Conservation (phyloP, 495 filamentous ascomycete genomes). For the Aspergillus conjunctus region DNA sequence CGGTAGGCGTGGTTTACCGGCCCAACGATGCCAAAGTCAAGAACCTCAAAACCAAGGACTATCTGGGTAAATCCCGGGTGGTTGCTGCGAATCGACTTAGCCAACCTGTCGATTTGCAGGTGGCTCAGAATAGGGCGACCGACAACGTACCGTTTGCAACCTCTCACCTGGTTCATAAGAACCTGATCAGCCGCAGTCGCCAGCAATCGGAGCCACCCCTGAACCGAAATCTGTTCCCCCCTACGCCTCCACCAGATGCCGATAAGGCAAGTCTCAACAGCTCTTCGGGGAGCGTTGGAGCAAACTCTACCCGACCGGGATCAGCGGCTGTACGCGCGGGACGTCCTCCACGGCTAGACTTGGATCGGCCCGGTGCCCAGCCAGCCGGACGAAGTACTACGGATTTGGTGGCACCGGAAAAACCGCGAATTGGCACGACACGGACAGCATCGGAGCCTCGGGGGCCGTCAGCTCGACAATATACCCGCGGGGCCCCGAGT, state of each 20-base stretch:
- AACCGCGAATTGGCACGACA: slow-evolving; percentile 53
- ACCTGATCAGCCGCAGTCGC: slow-evolving; percentile 68
- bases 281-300: slow-evolving; percentile 25
- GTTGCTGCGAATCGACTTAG: slow-evolving; percentile 84
- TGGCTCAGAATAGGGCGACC: neutral
- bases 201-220: slow-evolving; percentile 87
- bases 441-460: slow-evolving; percentile 59
- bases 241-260: slow-evolving; percentile 90
- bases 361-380: slow-evolving; percentile 38
- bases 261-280: slow-evolving; percentile 49
- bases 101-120: slow-evolving; percentile 10
- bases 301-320: slow-evolving; percentile 30
- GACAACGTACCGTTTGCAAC: slow-evolving; percentile 74
- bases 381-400: slow-evolving; percentile 30
- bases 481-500: neutral
- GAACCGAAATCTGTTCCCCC: slow-evolving; percentile 87
- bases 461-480: slow-evolving; percentile 31
- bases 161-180: slow-evolving; percentile 85
- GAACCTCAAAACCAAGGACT: slow-evolving; percentile 95
- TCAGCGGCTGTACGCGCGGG: slow-evolving; percentile 34
- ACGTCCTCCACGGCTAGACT: slow-evolving; percentile 45
- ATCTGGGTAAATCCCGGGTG: slow-evolving; percentile 89
- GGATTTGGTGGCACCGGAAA: slow-evolving; percentile 30
- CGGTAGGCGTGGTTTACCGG: slow-evolving; percentile 90
- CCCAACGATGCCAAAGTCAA: slow-evolving; percentile 98